Percentiles rank a stretch among this genome's conserved stretches.
Conservation (phyloP, 1,139 yeast species). For the Pichia sp. region DNA sequence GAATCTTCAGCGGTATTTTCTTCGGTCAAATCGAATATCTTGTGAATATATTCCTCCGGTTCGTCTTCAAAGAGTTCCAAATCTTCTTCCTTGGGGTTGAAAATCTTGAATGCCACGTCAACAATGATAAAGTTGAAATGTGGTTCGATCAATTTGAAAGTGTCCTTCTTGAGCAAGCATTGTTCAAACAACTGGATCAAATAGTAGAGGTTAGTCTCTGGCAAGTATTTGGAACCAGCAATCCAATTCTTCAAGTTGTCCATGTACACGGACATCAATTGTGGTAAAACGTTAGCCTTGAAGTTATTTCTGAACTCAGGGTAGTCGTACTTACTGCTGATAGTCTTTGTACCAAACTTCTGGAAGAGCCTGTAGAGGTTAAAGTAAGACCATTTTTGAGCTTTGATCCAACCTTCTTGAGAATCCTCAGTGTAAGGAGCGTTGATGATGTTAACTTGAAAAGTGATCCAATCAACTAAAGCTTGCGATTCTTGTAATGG, state of each 20-base stretch:
- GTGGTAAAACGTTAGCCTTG: slow-evolving; percentile 59
- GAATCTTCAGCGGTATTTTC: slow-evolving; percentile 61
- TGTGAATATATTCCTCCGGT: slow-evolving; percentile 85
- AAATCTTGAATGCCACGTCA: slow-evolving; percentile 71
- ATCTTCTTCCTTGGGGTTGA: slow-evolving; percentile 64
- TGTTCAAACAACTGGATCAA: slow-evolving; percentile 67
- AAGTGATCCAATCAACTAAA: slow-evolving; percentile 66
- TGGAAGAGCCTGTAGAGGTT: slow-evolving; percentile 69
- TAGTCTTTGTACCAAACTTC: slow-evolving; percentile 54
- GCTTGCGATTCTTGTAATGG: slow-evolving; percentile 54
- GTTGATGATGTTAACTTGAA: slow-evolving; percentile 65
- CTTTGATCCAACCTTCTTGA: slow-evolving; percentile 57
- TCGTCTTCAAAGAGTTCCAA: slow-evolving; percentile 79
- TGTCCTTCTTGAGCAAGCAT: slow-evolving; percentile 54
- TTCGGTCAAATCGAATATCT: slow-evolving; percentile 61
- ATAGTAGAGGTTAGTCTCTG: slow-evolving; percentile 58
- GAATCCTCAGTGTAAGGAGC: slow-evolving; percentile 50
- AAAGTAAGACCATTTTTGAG: slow-evolving; percentile 88
- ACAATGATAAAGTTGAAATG: slow-evolving; percentile 58
- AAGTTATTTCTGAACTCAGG: slow-evolving; percentile 43
- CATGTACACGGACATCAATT: slow-evolving; percentile 57
- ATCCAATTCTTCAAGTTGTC: slow-evolving; percentile 72
- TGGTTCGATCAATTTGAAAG: slow-evolving; percentile 70
- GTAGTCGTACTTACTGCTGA: slow-evolving; percentile 46
- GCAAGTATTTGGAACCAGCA: slow-evolving; percentile 55